Conservation (phyloP, 257 asterid species). For the Jaltomata sinuosa region DNA sequence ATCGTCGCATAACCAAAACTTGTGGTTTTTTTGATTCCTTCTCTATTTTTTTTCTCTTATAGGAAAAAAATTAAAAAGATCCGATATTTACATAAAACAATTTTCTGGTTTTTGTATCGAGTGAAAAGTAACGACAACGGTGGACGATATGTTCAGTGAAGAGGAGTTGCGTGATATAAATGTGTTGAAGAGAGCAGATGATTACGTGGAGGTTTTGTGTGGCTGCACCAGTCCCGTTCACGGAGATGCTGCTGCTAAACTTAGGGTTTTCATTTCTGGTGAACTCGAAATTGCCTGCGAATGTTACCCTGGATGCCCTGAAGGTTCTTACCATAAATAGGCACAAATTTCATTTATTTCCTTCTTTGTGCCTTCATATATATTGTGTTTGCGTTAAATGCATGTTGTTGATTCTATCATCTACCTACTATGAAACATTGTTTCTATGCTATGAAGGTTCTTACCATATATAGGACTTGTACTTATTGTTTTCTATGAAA, state of each 20-base stretch:
- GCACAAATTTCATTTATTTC: no score
- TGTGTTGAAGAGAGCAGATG: conserved; percentile 28
- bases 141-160: conserved; percentile 20
- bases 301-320: conserved; percentile 42
- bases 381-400: conserved; percentile 6
- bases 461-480: no score
- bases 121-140: neutral
- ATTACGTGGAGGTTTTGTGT: conserved; percentile 43
- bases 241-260: conserved; percentile 42
- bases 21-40: no score
- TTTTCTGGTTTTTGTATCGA: no score
- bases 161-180: conserved; percentile 29
- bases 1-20: no score
- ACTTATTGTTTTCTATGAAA: no score
- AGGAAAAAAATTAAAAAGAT: neutral
- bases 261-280: conserved; percentile 41
- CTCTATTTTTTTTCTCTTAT: no score
- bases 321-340: conserved; percentile 20
- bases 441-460: no score
- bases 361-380: neutral
- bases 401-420: conserved; percentile 1
- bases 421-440: neutral
- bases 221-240: conserved; percentile 45
- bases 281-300: conserved; percentile 39
- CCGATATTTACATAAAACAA: neutral